Conservation (phyloP, 441 rosid species). For the Eutrema salsugineum region DNA sequence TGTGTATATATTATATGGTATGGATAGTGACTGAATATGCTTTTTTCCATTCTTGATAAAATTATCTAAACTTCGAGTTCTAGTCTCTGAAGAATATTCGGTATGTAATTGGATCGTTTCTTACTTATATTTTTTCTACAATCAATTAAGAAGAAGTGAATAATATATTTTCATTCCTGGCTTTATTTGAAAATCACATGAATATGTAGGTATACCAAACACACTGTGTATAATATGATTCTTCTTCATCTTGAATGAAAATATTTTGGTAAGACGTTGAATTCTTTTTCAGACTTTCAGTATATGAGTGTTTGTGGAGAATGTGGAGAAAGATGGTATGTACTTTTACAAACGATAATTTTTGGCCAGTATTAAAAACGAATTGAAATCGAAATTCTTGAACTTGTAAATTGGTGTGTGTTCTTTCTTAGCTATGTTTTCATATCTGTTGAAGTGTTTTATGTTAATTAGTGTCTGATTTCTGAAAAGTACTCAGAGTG, state of each 20-base stretch:
- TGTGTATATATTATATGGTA: neutral
- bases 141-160: neutral
- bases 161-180: neutral
- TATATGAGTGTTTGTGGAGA: too few relatives aligned
- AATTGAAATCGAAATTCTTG: too few relatives aligned
- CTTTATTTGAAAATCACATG: neutral
- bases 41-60: neutral
- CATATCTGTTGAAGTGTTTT: neutral
- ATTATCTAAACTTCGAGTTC: neutral
- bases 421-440: neutral
- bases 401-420: neutral
- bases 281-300: too few relatives aligned
- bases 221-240: too few relatives aligned
- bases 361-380: too few relatives aligned
- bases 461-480: neutral
- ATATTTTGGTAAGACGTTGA: too few relatives aligned
- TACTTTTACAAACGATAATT: too few relatives aligned
- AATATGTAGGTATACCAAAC: neutral
- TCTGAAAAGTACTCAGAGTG: neutral
- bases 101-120: neutral
- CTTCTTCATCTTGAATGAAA: too few relatives aligned
- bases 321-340: too few relatives aligned
- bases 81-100: neutral
- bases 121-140: neutral
- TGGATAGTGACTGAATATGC: neutral